These are phyloP conservation scores for Oehlia diaphana DNA, from an alignment of 192 early-diverging fungal species.

Conservation along the genomic window DNA sequence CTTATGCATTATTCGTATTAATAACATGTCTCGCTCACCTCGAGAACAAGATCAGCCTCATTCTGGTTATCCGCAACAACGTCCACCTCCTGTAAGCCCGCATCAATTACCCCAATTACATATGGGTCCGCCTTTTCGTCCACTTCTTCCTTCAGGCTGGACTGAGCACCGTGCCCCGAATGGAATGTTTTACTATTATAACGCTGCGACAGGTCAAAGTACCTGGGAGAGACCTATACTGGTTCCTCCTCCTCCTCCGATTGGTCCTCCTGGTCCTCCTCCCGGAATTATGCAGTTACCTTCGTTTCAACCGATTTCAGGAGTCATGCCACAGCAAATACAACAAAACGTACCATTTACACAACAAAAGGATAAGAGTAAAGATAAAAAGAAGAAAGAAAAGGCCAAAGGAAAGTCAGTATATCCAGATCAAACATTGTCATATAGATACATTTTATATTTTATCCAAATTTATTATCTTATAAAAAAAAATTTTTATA, in stretches of 20 bases:
- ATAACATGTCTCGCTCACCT: background rate
- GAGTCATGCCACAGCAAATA: slow-evolving; percentile 24
- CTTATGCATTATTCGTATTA: too few species aligned
- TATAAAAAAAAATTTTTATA: background rate
- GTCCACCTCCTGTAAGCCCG: background rate
- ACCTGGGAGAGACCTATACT: slow-evolving; percentile 63
- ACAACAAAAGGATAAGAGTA: slow-evolving; percentile 30
- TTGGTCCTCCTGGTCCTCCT: slow-evolving; percentile 26
- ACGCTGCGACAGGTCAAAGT: slow-evolving; percentile 64
- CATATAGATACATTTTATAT: background rate
- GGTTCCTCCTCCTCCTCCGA: slow-evolving; percentile 29
- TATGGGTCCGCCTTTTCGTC: slow-evolving; percentile 12
- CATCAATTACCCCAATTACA: slow-evolving; percentile 17
- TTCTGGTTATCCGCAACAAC: background rate
- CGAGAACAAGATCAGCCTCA: slow-evolving; percentile 9
- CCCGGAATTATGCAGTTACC: slow-evolving; percentile 34
- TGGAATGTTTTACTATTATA: slow-evolving; percentile 75
- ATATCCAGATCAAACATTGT: background rate
- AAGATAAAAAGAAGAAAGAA: slow-evolving; percentile 45
- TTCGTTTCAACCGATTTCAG: slow-evolving; percentile 31
- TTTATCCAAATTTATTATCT: background rate
- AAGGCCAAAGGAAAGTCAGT: slow-evolving; percentile 43
- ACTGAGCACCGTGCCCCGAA: slow-evolving; percentile 60
- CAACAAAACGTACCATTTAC: slow-evolving; percentile 7
- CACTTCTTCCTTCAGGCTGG: slow-evolving; percentile 56